These are phyloP conservation scores for Leccinum variicolor DNA, from an alignment of 768 basidiomycete species.

Conservation along the genomic window DNA sequence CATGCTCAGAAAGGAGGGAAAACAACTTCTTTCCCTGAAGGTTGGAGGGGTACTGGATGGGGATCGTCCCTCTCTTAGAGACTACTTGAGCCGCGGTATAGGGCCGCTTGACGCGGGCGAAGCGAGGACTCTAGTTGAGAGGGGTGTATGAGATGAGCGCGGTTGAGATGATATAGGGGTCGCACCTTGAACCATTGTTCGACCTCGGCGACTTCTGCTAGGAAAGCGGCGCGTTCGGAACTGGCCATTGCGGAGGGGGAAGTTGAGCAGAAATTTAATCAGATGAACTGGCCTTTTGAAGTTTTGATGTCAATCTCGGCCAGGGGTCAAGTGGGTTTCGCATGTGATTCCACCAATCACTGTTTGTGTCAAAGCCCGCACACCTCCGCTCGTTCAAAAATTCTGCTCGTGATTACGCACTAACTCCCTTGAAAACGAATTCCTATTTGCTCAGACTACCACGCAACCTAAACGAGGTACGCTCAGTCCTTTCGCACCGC, in stretches of 20 bases:
- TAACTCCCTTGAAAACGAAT: slow-evolving; percentile 12
- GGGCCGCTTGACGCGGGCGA: slow-evolving; percentile 81
- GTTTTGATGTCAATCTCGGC: slow-evolving; percentile 20
- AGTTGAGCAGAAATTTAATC: neutral
- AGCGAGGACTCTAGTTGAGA: slow-evolving; percentile 71
- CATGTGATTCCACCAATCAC: slow-evolving; percentile 24
- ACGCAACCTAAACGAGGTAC: neutral
- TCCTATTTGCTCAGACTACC: neutral
- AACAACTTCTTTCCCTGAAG: slow-evolving; percentile 86
- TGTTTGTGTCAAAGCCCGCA: slow-evolving; percentile 1
- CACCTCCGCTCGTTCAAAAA: neutral
- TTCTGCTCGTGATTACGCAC: slow-evolving; percentile 22
- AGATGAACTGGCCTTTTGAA: neutral
- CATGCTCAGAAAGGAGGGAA: slow-evolving; percentile 70
- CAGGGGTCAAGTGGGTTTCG: neutral
- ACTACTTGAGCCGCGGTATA: slow-evolving; percentile 94
- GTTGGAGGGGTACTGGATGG: slow-evolving; percentile 84
- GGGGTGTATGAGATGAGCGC: neutral
- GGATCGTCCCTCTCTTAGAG: slow-evolving; percentile 85
- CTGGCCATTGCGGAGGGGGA: slow-evolving; percentile 44
- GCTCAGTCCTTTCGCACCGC: neutral
- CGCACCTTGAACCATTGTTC: slow-evolving; percentile 92
- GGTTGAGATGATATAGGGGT: slow-evolving; percentile 12
- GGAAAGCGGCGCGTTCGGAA: slow-evolving; percentile 66
- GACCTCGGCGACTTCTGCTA: slow-evolving; percentile 78